Percentiles rank a stretch among this genome's conserved stretches.
Conservation (phyloP, 139 green algal genomes). For the Chlorella sorokiniana region DNA sequence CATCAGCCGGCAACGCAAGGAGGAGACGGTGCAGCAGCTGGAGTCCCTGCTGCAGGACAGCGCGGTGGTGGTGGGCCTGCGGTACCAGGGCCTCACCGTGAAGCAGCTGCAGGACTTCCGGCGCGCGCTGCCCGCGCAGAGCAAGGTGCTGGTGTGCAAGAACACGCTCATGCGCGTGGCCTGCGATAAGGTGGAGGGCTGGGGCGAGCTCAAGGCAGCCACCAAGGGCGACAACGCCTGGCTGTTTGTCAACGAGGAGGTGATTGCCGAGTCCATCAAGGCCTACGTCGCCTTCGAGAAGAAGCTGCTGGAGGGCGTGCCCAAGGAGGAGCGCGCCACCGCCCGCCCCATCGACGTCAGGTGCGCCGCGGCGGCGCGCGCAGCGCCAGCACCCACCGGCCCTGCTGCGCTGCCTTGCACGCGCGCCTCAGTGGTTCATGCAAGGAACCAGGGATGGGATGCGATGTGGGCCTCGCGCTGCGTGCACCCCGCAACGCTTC, state of each 20-base stretch:
- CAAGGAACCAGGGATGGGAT: too few relatives aligned
- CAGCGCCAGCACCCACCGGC: neutral
- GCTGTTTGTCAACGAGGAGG: conserved; percentile 88
- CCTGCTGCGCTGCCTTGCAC: neutral
- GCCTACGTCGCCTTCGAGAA: conserved; percentile 78
- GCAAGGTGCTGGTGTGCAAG: conserved; percentile 79
- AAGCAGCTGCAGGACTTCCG: conserved; percentile 79
- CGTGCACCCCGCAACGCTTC: too few relatives aligned
- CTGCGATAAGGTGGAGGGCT: conserved; percentile 66
- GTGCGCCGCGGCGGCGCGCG: neutral
- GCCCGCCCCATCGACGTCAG: conserved; percentile 51
- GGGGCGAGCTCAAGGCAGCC: conserved; percentile 48
- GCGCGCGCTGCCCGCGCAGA: conserved; percentile 65
- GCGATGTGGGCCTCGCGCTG: too few relatives aligned
- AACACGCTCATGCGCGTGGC: conserved; percentile 86
- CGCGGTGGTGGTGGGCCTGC: conserved; percentile 80
- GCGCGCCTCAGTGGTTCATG: too few relatives aligned
- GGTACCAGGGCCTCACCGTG: conserved; percentile 81
- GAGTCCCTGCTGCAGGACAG: conserved; percentile 73
- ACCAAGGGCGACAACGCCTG: conserved; percentile 83
- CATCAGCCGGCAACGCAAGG: conserved; percentile 80
- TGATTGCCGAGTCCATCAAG: conserved; percentile 74
- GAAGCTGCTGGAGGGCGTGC: conserved; percentile 54
- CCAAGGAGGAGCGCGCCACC: conserved; percentile 48
- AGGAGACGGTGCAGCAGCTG: conserved; percentile 71